Percentiles rank a stretch among this genome's conserved stretches.
phyloP scores from a whole-genome alignment of 139 green algal genomes.

The Nannochloris sp. region DNA sequence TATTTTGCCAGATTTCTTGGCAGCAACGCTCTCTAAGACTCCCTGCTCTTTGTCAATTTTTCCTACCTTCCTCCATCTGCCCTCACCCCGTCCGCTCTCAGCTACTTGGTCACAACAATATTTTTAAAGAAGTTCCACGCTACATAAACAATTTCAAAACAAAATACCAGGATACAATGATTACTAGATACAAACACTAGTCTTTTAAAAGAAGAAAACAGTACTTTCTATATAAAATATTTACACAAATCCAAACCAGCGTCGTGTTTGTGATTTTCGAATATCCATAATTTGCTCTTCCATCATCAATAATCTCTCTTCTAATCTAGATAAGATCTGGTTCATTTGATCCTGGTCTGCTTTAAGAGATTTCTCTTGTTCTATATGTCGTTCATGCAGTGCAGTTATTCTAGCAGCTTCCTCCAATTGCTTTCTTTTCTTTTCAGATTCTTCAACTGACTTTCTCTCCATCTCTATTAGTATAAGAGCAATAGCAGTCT shows the following conservation, averaged over 20 bases:
- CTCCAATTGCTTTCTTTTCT: conserved; percentile 4
- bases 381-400: conserved; percentile 1
- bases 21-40: no score
- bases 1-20: no score
- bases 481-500: conserved; percentile 18
- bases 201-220: no score
- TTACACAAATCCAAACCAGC: background rate
- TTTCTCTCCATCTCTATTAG: conserved; percentile 23
- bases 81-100: no score
- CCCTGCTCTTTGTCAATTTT: no score
- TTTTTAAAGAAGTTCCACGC: no score
- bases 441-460: conserved; percentile 18
- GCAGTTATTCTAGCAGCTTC: background rate
- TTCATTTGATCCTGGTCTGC: conserved; percentile 4
- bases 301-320: conserved; percentile 14
- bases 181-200: no score
- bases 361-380: conserved; percentile 2
- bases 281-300: background rate
- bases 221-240: no score
- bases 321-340: conserved; percentile 1
- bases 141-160: no score
- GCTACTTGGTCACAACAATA: no score
- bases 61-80: no score
- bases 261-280: background rate
- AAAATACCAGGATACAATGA: no score